A percentile compares a stretch with the other conserved stretches of the same genome.
Conservation (phyloP, 192 early-diverging fungal species). For the Coemansia sp. region DNA sequence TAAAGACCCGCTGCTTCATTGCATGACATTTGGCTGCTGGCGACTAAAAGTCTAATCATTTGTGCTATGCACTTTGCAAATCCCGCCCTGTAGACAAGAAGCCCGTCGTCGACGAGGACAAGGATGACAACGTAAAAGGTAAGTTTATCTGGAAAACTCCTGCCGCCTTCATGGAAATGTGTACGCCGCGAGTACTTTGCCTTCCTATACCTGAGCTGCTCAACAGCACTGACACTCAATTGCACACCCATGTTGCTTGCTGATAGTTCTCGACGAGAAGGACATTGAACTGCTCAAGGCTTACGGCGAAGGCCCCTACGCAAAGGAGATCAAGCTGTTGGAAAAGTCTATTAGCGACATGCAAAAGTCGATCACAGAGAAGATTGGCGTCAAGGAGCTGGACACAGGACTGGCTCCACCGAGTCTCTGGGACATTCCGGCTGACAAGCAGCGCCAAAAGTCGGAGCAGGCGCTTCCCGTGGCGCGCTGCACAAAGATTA, state of each 20-base stretch:
- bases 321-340: conserved; percentile 90
- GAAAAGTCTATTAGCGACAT: conserved; percentile 96
- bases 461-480: conserved; percentile 92
- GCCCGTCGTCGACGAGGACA: conserved; percentile 70
- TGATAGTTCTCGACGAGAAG: conserved; percentile 48
- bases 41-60: background rate
- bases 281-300: conserved; percentile 57
- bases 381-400: conserved; percentile 99
- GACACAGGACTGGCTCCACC: conserved; percentile 98
- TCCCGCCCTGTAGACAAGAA: conserved; percentile 69
- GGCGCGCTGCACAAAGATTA: conserved; percentile 99
- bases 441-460: conserved; percentile 96
- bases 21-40: background rate
- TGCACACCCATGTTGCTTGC: background rate
- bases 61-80: background rate
- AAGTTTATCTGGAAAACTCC: conserved; percentile 4
- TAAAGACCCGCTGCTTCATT: background rate
- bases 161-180: background rate
- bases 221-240: background rate
- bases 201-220: background rate
- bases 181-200: background rate
- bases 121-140: conserved; percentile 88
- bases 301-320: conserved; percentile 98
- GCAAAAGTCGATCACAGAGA: conserved; percentile 98
- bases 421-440: conserved; percentile 98